phyloP scores from a whole-genome alignment of 2,329 filamentous ascomycete genomes.

The Ceratocystis ficicola region DNA sequence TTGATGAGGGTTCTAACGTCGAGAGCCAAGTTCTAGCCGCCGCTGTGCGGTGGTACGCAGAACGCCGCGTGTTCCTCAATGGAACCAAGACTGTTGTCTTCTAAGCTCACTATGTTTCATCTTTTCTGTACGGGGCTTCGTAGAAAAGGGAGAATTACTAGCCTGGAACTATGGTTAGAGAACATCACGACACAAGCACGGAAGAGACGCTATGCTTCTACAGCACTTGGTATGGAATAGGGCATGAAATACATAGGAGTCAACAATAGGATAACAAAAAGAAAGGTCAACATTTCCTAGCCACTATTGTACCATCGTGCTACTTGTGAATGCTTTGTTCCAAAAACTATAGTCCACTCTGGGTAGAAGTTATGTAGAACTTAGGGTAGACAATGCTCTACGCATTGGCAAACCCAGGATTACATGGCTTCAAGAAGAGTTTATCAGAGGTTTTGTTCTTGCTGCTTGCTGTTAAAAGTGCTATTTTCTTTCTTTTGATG shows the following conservation, averaged over 20 bases:
- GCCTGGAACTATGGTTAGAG: slow-evolving; percentile 12
- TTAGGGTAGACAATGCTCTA: too few relatives aligned
- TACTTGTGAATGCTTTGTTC: too few relatives aligned
- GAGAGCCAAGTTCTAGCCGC: slow-evolving; percentile 73
- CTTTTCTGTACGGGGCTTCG: background rate
- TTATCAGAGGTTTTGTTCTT: too few relatives aligned
- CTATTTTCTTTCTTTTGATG: background rate
- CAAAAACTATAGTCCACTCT: background rate
- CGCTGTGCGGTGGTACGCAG: slow-evolving; percentile 73
- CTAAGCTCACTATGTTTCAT: slow-evolving; percentile 2
- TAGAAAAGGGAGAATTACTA: background rate
- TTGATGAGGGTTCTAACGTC: slow-evolving; percentile 69
- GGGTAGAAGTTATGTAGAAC: background rate
- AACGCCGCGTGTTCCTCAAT: slow-evolving; percentile 66
- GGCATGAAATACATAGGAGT: background rate
- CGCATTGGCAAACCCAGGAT: too few relatives aligned
- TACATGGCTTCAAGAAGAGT: too few relatives aligned
- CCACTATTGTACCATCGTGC: too few relatives aligned
- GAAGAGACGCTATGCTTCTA: slow-evolving; percentile 11
- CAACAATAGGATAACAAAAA: background rate
- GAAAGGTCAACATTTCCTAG: background rate
- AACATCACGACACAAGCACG: background rate
- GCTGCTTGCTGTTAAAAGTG: too few relatives aligned
- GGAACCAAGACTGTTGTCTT: slow-evolving; percentile 73
- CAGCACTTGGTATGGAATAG: background rate